Percentiles rank a stretch among this genome's conserved stretches.
phyloP scores from a whole-genome alignment of 2,329 filamentous ascomycete species.

The Keithomyces neogunnii region DNA sequence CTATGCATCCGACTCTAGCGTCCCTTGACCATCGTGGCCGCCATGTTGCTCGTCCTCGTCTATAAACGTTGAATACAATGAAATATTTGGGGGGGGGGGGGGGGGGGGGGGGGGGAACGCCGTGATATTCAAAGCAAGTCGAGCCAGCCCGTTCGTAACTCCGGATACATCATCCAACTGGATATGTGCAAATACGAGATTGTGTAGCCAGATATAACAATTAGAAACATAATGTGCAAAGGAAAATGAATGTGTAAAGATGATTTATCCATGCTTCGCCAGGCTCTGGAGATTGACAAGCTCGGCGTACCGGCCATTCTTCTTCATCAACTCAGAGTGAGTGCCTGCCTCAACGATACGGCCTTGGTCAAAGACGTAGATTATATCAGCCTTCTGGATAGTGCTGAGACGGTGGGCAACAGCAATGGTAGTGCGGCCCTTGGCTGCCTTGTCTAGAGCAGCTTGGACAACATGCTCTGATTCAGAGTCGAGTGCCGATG shows the following conservation, averaged over 20 bases:
- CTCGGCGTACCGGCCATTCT: constrained; percentile 66
- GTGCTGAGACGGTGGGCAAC: constrained; percentile 89
- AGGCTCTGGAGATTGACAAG: constrained; percentile 74
- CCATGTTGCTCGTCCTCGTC: neutral
- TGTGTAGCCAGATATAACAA: neutral
- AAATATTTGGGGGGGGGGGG: neutral
- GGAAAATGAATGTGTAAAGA: neutral
- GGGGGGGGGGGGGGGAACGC: neutral
- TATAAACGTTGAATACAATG: neutral
- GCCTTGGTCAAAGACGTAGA: constrained; percentile 94
- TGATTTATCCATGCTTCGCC: constrained; percentile 41
- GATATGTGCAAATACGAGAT: neutral
- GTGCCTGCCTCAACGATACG: constrained; percentile 77
- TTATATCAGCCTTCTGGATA: constrained; percentile 89
- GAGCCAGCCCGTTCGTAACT: neutral
- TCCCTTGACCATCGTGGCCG: too few relatives aligned
- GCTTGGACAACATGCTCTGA: constrained; percentile 74
- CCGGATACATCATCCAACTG: neutral
- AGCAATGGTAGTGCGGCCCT: constrained; percentile 83
- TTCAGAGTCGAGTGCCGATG: constrained; percentile 67
- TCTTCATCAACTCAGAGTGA: constrained; percentile 63
- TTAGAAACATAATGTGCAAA: neutral
- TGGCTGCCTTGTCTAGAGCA: constrained; percentile 72
- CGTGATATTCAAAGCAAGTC: constrained; percentile 2
- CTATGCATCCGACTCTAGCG: too few relatives aligned